Evolutionary conservation across 1,139 yeast species (phyloP).

Genomic region (Kodamaea fungicola): DNA sequence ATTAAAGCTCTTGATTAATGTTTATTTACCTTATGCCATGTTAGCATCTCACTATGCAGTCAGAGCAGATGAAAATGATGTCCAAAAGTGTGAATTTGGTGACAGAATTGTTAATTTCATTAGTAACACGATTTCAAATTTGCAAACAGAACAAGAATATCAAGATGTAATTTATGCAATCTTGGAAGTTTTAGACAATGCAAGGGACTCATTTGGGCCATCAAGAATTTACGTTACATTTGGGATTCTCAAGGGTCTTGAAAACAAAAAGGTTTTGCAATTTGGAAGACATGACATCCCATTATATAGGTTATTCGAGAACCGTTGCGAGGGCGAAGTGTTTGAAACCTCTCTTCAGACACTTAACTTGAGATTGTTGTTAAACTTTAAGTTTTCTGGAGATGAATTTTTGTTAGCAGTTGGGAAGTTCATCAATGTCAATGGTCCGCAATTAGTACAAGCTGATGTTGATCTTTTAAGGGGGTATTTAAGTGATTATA

Average conservation of each 20-base stretch:
- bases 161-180: slow-evolving; percentile 23
- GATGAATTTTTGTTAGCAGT: slow-evolving; percentile 28
- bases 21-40: slow-evolving; percentile 62
- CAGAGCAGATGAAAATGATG: slow-evolving; percentile 19
- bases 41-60: slow-evolving; percentile 59
- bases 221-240: slow-evolving; percentile 60
- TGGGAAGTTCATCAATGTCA: slow-evolving; percentile 40
- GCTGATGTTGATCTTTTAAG: slow-evolving; percentile 28
- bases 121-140: slow-evolving; percentile 35
- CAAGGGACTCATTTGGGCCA: slow-evolving; percentile 63
- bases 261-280: slow-evolving; percentile 19
- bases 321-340: slow-evolving; percentile 58
- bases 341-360: slow-evolving; percentile 51
- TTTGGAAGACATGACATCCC: slow-evolving; percentile 30
- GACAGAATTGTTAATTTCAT: slow-evolving; percentile 48
- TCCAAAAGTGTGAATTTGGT: slow-evolving; percentile 55
- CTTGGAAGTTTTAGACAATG: slow-evolving; percentile 43
- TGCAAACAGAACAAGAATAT: slow-evolving; percentile 27
- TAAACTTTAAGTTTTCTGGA: slow-evolving; percentile 23
- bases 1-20: slow-evolving; percentile 44
- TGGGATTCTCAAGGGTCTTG: slow-evolving; percentile 58
- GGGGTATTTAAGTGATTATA: slow-evolving; percentile 13
- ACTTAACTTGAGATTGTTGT: slow-evolving; percentile 43
- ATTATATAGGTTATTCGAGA: slow-evolving; percentile 47
- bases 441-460: slow-evolving; percentile 31